Percentiles rank a stretch among this genome's conserved stretches.
phyloP scores from a whole-genome alignment of 257 asterid genomes.

The Gentiana macrophylla region DNA sequence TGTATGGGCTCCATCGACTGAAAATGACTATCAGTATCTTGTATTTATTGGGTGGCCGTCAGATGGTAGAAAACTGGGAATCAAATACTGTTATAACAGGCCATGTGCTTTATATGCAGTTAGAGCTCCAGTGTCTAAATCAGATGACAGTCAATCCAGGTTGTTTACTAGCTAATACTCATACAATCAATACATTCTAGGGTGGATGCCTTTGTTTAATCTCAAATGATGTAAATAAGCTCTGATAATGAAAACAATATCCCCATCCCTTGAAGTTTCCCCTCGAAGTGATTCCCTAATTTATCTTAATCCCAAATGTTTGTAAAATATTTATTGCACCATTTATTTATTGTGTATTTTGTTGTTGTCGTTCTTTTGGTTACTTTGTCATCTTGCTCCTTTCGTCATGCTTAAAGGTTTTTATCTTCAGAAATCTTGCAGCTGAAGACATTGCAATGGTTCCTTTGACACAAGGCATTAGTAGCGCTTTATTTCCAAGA shows the following conservation, averaged over 20 bases:
- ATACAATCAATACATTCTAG: too few species aligned
- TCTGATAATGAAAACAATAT: too few species aligned
- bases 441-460: conserved; percentile 31
- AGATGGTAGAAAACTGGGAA: conserved; percentile 68
- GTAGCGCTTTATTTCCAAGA: conserved; percentile 76
- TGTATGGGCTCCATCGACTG: conserved; percentile 68
- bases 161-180: conserved; percentile 11
- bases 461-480: conserved; percentile 51
- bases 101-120: conserved; percentile 81
- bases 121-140: conserved; percentile 42
- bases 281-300: too few species aligned
- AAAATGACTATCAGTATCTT: conserved; percentile 38
- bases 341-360: not conserved
- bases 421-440: conserved; percentile 31
- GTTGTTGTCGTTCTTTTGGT: not conserved
- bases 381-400: not conserved
- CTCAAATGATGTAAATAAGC: too few species aligned
- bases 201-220: too few species aligned
- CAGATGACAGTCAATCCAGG: conserved; percentile 32
- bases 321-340: not conserved
- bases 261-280: too few species aligned
- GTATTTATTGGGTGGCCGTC: conserved; percentile 94
- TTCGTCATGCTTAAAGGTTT: not conserved
- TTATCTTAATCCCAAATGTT: not conserved
- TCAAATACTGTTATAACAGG: conserved; percentile 74